Evolutionary conservation across 768 basidiomycete genomes (phyloP).

Genomic region (Tylopilus sp.): DNA sequence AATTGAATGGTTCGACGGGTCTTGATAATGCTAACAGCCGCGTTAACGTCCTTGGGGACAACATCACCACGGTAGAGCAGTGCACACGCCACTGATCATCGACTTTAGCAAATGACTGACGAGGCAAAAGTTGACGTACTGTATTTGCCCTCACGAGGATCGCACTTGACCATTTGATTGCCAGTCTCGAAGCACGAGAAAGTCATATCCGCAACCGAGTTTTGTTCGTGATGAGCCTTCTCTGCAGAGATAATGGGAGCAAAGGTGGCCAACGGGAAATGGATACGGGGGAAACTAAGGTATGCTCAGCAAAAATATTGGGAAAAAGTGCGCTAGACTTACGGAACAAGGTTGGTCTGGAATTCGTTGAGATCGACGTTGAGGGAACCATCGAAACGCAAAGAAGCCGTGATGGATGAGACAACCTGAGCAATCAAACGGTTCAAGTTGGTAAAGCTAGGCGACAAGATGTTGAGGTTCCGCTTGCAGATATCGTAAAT

Average conservation of each 20-base stretch:
- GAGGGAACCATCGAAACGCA: conserved; percentile 60
- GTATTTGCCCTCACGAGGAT: conserved; percentile 78
- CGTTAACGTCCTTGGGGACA: conserved; percentile 75
- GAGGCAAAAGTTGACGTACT: conserved; percentile 35
- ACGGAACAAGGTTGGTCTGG: conserved; percentile 99
- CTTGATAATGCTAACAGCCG: conserved; percentile 70
- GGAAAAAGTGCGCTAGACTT: conserved; percentile 33
- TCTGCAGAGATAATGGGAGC: conserved; percentile 92
- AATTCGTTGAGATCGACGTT: conserved; percentile 90
- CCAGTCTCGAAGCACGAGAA: conserved; percentile 81
- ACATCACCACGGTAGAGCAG: conserved; percentile 74
- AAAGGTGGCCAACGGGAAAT: conserved; percentile 97
- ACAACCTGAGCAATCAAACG: conserved; percentile 98
- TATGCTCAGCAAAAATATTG: not conserved
- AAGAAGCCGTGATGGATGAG: conserved; percentile 94
- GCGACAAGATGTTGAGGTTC: conserved; percentile 80
- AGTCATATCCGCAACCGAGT: conserved; percentile 98
- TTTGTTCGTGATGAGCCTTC: conserved; percentile 95
- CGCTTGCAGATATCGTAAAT: conserved; percentile 81
- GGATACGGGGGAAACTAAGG: conserved; percentile 90
- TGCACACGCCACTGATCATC: conserved; percentile 57
- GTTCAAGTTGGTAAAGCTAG: conserved; percentile 94
- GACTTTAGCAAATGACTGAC: not conserved
- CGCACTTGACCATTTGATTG: conserved; percentile 80
- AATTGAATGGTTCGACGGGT: conserved; percentile 78